These are phyloP conservation scores for Amanita rubescens DNA, from an alignment of 768 basidiomycete genomes.

Conservation along the genomic window DNA sequence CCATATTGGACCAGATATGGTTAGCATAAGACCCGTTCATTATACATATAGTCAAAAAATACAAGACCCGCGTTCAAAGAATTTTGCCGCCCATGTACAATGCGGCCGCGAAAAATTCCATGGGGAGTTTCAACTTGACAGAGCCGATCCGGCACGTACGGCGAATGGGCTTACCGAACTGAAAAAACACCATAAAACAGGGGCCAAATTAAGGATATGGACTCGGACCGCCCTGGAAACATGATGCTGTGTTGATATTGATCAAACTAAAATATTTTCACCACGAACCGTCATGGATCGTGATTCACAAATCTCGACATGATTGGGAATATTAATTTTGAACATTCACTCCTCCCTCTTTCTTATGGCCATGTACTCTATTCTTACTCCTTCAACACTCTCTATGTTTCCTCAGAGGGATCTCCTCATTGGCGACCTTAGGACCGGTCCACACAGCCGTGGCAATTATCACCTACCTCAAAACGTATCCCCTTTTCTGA, in stretches of 20 bases:
- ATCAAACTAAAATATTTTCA: not conserved
- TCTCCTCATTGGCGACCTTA: not conserved
- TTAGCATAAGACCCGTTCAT: too few species aligned
- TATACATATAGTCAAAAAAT: not conserved
- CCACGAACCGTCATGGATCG: not conserved
- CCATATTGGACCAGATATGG: too few species aligned
- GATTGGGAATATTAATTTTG: not conserved
- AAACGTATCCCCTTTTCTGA: not conserved
- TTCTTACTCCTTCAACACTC: not conserved
- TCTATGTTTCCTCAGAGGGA: not conserved
- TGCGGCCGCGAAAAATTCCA: not conserved
- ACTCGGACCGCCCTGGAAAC: not conserved
- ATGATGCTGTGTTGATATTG: conserved; percentile 2
- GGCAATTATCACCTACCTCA: not conserved
- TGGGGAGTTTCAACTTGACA: not conserved
- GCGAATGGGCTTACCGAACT: not conserved
- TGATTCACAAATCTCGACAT: not conserved
- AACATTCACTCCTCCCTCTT: not conserved
- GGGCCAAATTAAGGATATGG: not conserved
- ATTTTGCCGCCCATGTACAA: not conserved
- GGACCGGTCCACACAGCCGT: not conserved
- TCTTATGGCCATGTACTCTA: not conserved
- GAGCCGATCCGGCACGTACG: not conserved
- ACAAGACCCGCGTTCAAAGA: not conserved
- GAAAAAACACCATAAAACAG: not conserved